Percentiles rank a stretch among this genome's conserved stretches.
phyloP scores from a whole-genome alignment of 2,329 filamentous ascomycete genomes.

The Hypoxylon sp. region DNA sequence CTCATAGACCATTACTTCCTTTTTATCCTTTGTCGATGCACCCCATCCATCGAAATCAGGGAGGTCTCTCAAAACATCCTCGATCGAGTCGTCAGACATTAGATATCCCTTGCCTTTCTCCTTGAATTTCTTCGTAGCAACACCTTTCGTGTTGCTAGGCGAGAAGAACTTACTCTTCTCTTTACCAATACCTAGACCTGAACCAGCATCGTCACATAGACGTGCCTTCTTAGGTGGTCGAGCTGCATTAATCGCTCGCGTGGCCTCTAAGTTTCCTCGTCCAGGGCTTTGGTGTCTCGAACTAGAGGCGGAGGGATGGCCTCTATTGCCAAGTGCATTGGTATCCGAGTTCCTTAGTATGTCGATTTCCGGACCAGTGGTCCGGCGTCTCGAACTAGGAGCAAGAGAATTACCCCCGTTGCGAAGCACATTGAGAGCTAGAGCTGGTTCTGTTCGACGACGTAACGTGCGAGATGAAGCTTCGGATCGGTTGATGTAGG shows the following conservation, averaged over 20 bases:
- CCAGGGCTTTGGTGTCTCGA: slow-evolving; percentile 51
- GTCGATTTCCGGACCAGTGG: slow-evolving; percentile 34
- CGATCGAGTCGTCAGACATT: slow-evolving; percentile 71
- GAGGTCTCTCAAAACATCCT: slow-evolving; percentile 66
- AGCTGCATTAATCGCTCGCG: slow-evolving; percentile 28
- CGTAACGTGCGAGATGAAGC: slow-evolving; percentile 62
- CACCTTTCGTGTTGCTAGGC: slow-evolving; percentile 46
- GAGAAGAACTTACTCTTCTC: slow-evolving; percentile 71
- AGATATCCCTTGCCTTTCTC: slow-evolving; percentile 61
- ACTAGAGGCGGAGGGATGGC: slow-evolving; percentile 47
- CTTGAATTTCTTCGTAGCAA: slow-evolving; percentile 56
- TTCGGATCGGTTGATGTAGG: slow-evolving; percentile 50
- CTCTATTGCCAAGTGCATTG: slow-evolving; percentile 58
- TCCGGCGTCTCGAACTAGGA: slow-evolving; percentile 51
- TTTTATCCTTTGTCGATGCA: slow-evolving; percentile 55
- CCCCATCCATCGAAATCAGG: slow-evolving; percentile 69
- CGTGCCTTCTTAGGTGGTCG: slow-evolving; percentile 71
- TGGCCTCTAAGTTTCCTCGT: slow-evolving; percentile 29
- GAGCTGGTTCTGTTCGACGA: slow-evolving; percentile 68
- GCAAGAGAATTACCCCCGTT: slow-evolving; percentile 49
- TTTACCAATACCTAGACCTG: slow-evolving; percentile 51
- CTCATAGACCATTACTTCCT: slow-evolving; percentile 63
- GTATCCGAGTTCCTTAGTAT: slow-evolving; percentile 55
- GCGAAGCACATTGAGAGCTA: slow-evolving; percentile 61
- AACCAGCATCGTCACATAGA: slow-evolving; percentile 63